These are phyloP conservation scores for Cotoneaster glaucophyllus DNA, from an alignment of 306 rosid species.

Conservation along the genomic window DNA sequence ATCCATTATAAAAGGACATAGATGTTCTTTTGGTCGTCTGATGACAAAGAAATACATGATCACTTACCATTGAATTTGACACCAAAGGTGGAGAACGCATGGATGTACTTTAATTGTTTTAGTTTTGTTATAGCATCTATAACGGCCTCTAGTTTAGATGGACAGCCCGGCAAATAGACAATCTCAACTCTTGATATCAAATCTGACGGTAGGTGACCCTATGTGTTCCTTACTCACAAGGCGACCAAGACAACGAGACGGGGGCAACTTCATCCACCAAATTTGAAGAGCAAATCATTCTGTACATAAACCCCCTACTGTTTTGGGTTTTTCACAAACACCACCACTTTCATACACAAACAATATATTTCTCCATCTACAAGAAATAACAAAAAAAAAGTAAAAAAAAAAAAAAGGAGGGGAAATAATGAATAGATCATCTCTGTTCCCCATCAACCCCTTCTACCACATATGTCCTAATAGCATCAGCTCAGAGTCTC, in stretches of 20 bases:
- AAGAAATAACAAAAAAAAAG: slow-evolving; percentile 20
- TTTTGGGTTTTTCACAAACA: slow-evolving; percentile 40
- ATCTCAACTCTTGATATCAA: too few relatives aligned
- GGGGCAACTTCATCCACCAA: slow-evolving; percentile 2
- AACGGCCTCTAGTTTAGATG: too few relatives aligned
- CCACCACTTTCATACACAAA: slow-evolving; percentile 47
- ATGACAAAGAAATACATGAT: too few relatives aligned
- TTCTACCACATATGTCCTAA: slow-evolving; percentile 11
- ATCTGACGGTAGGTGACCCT: not conserved
- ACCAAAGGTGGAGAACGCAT: too few relatives aligned
- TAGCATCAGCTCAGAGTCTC: slow-evolving; percentile 2
- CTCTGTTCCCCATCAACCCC: slow-evolving; percentile 27
- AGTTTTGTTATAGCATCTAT: too few relatives aligned
- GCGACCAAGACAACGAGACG: not conserved
- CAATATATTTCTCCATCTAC: slow-evolving; percentile 46
- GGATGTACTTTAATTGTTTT: too few relatives aligned
- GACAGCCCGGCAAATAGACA: too few relatives aligned
- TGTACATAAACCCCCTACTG: slow-evolving; percentile 31
- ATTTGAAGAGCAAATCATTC: slow-evolving; percentile 3
- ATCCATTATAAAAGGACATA: too few relatives aligned
- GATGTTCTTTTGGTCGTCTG: too few relatives aligned
- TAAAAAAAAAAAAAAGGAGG: not conserved
- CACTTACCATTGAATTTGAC: too few relatives aligned
- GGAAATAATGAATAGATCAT: slow-evolving; percentile 2
- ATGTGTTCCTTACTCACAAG: too few relatives aligned